A percentile compares a stretch with the other conserved stretches of the same genome.
phyloP scores from a whole-genome alignment of 768 basidiomycete genomes.

The Omphalotus guepiniiformis region DNA sequence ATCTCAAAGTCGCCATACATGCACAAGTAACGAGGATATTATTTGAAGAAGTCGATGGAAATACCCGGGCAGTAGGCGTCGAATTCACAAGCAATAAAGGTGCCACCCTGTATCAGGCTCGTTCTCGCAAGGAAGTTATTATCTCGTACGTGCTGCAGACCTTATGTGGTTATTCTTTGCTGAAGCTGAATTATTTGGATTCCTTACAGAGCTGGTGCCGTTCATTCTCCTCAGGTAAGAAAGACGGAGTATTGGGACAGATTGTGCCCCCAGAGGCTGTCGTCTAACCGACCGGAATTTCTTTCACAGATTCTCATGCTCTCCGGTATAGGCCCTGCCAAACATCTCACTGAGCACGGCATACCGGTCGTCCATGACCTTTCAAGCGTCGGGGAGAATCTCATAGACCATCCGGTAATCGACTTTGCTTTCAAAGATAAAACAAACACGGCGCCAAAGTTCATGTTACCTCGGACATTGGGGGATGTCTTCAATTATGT shows the following conservation, averaged over 20 bases:
- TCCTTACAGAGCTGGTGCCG: conserved; percentile 45
- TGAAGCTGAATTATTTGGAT: not conserved
- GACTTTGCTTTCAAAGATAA: conserved; percentile 53
- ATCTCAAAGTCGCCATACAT: conserved; percentile 56
- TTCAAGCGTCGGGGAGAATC: conserved; percentile 70
- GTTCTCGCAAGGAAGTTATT: conserved; percentile 56
- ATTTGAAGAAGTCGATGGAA: conserved; percentile 38
- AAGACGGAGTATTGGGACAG: not conserved
- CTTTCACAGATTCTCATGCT: conserved; percentile 55
- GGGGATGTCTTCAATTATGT: conserved; percentile 24
- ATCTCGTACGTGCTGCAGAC: conserved; percentile 55
- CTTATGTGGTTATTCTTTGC: conserved; percentile 1
- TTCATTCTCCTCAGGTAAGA: conserved; percentile 53
- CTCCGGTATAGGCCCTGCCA: conserved; percentile 72
- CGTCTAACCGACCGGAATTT: too few species aligned
- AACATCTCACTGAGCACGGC: conserved; percentile 45
- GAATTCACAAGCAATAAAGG: conserved; percentile 44
- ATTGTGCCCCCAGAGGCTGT: not conserved
- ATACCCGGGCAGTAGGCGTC: conserved; percentile 53
- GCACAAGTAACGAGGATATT: conserved; percentile 56
- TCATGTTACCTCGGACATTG: conserved; percentile 30
- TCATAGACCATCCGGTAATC: conserved; percentile 68
- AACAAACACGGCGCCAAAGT: conserved; percentile 37
- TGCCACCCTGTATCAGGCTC: conserved; percentile 39
- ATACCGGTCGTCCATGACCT: conserved; percentile 61